A percentile compares a stretch with the other conserved stretches of the same genome.
phyloP scores from a whole-genome alignment of 495 filamentous ascomycete genomes.

The Trypethelium eluteriae region DNA sequence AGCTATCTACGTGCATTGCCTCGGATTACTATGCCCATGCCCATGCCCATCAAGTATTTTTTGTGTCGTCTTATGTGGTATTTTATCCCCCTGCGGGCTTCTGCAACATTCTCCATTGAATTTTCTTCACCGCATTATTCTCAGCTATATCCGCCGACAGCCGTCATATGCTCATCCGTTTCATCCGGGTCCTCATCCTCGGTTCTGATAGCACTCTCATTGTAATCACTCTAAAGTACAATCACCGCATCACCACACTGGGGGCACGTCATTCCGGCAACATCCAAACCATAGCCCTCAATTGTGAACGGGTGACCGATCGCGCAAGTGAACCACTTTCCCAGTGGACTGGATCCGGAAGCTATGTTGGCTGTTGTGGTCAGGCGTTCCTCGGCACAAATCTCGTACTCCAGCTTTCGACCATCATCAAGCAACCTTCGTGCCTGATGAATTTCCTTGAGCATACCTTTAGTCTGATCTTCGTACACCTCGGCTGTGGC shows the following conservation, averaged over 20 bases:
- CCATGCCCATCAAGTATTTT: too few species aligned
- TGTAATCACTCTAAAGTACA: background rate
- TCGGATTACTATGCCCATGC: too few species aligned
- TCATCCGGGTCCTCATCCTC: background rate
- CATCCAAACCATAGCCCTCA: constrained; percentile 61
- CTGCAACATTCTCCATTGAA: background rate
- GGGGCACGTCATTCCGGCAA: constrained; percentile 47
- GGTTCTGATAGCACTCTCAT: background rate
- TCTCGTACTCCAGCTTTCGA: background rate
- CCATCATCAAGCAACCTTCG: constrained; percentile 13
- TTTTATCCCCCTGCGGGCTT: background rate
- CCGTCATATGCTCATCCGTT: background rate
- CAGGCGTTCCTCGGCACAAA: constrained; percentile 39
- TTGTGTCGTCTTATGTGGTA: too few species aligned
- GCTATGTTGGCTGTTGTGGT: constrained; percentile 30
- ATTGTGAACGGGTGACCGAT: constrained; percentile 65
- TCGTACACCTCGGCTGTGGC: constrained; percentile 22
- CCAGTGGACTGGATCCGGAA: constrained; percentile 20
- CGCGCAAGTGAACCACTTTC: constrained; percentile 53
- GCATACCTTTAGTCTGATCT: constrained; percentile 31
- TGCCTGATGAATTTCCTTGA: constrained; percentile 31
- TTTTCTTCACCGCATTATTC: too few species aligned
- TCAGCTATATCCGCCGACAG: background rate
- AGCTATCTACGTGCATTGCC: too few species aligned
- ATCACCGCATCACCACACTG: constrained; percentile 47